A percentile compares a stretch with the other conserved stretches of the same genome.
These are phyloP conservation scores for Candida anutae DNA, from an alignment of 1,139 yeast species.

Conservation along the genomic window DNA sequence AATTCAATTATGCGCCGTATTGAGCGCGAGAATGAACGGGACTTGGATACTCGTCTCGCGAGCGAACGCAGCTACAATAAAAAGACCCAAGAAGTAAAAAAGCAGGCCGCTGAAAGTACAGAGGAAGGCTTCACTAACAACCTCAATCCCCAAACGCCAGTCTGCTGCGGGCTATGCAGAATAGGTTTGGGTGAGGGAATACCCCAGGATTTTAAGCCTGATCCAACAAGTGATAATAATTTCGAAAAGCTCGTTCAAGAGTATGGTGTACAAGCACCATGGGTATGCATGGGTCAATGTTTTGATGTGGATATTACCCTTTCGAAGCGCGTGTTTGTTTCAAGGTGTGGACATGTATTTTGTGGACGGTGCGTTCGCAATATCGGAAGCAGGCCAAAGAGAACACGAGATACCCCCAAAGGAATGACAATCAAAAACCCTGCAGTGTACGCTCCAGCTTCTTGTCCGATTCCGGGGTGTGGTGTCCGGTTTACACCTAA, in stretches of 20 bases:
- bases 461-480: constrained; percentile 41
- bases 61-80: constrained; percentile 26
- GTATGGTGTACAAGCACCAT: constrained; percentile 49
- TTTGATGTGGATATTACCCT: constrained; percentile 52
- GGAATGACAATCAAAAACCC: constrained; percentile 36
- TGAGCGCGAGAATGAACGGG: constrained; percentile 33
- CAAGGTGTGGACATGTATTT: constrained; percentile 78
- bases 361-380: constrained; percentile 79
- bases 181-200: constrained; percentile 64
- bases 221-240: constrained; percentile 20
- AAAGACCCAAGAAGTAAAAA: constrained; percentile 22
- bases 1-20: constrained; percentile 32
- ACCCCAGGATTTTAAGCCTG: constrained; percentile 40
- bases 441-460: constrained; percentile 37
- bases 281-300: constrained; percentile 45
- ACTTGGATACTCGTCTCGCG: constrained; percentile 25
- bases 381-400: constrained; percentile 36
- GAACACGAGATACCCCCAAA: constrained; percentile 5
- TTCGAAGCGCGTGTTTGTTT: constrained; percentile 60
- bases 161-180: constrained; percentile 67
- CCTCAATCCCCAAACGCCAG: constrained; percentile 19
- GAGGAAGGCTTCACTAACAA: constrained; percentile 29
- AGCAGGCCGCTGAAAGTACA: constrained; percentile 15
- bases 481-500: constrained; percentile 24
- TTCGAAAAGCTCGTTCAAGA: constrained; percentile 20